Conservation (phyloP, 1,284 basidiomycete species). For the Malassezia dermatis region DNA sequence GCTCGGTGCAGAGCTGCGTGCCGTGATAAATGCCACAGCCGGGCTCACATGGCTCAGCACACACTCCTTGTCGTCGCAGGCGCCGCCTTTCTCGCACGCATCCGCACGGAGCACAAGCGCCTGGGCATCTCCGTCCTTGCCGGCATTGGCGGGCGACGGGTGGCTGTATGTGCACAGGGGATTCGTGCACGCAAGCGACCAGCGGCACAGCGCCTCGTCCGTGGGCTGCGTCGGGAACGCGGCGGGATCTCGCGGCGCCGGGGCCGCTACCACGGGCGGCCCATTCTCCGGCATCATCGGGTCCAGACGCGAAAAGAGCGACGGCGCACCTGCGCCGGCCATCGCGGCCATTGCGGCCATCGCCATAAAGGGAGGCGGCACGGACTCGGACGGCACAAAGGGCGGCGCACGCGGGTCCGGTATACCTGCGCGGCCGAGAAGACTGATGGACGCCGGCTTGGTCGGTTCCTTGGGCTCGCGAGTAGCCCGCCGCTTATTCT, state of each 20-base stretch:
- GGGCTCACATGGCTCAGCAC: slow-evolving; percentile 38
- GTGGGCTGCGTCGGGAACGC: slow-evolving; percentile 28
- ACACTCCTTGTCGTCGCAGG: slow-evolving; percentile 37
- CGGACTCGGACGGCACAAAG: slow-evolving; percentile 24
- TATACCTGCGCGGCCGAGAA: slow-evolving; percentile 35
- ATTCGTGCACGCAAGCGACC: slow-evolving; percentile 36
- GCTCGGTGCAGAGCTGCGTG: slow-evolving; percentile 3
- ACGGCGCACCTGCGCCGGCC: slow-evolving; percentile 4
- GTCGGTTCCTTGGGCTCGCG: not conserved
- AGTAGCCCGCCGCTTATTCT: not conserved
- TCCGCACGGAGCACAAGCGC: slow-evolving; percentile 37
- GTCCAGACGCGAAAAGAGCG: slow-evolving; percentile 35
- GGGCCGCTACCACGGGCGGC: not conserved
- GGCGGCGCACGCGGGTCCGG: slow-evolving; percentile 38
- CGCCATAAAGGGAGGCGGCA: not conserved
- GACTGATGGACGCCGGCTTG: slow-evolving; percentile 19
- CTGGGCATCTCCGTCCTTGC: slow-evolving; percentile 21
- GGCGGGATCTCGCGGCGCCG: not conserved
- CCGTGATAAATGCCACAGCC: slow-evolving; percentile 22
- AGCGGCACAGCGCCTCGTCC: slow-evolving; percentile 33
- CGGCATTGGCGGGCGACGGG: slow-evolving; percentile 33
- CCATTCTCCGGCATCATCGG: slow-evolving; percentile 43
- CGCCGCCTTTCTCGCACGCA: slow-evolving; percentile 27
- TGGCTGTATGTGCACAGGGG: slow-evolving; percentile 41
- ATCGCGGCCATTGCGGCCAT: not conserved